Base-by-base conservation (phyloP, 768 basidiomycete species). In the Lactarius sp. region DNA sequence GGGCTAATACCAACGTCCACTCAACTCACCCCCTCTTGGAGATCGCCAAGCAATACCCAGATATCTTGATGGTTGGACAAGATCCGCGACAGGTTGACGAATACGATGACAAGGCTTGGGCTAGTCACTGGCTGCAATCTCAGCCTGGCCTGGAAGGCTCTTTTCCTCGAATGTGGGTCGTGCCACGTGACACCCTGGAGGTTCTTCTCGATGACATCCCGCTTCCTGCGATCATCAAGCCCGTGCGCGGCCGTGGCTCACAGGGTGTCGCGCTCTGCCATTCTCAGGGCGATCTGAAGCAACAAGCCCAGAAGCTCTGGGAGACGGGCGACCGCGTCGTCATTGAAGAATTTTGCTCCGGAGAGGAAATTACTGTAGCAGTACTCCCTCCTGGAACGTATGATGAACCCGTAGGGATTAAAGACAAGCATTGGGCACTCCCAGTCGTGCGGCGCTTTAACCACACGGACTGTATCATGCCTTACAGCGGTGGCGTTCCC, bases 1-100 rank as follows among this genome's bases (percentile, higher is more conserved):
- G 55, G 55, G 41, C 42, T 6, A 56, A 56, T 18, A 56, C 55
- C 27, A 56, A 56, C 31, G 55, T 56, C 42, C 55, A 56, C 31
- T 56, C 55, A 13, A 56, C 55, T n/a, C 55, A 56, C 31, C 18
- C 42, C 42, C 55, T 56, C 16, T n/a, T 56, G 16, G 55, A 56
- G 1, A 18, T 56, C 31, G 55, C 55, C 8, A 56, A 56, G 31
- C 27, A 34, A 12, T n/a, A 46, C 42, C 55, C 55, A 13, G 55
- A 56, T 34, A 12, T 46, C 42, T 3, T 56, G 42, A 56, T 56
- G 42, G 55, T 56, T 33, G 55, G 55, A n/a, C 55, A 56, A 22
- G 55, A 56, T n/a, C 55, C 55, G 42, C 41, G 55, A n/a, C 55
- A 56, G 18, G 31, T 56, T 8, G 55, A 56, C 55, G 46, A n/a